A percentile compares a stretch with the other conserved stretches of the same genome.
phyloP scores from a whole-genome alignment of 345 rosid species.

The Camelina neglecta region DNA sequence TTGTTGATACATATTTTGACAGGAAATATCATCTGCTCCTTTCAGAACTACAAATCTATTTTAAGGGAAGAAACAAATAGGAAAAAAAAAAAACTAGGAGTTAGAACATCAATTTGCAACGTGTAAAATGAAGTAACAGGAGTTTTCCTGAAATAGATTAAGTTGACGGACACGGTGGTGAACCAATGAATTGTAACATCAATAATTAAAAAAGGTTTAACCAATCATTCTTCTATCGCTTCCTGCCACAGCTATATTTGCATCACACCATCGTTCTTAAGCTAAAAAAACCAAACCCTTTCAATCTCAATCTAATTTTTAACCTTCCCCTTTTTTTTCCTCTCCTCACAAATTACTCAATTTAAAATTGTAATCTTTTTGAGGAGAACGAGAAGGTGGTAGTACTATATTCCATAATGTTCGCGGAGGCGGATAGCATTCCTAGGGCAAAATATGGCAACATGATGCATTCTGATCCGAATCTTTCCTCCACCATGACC shows the following conservation, averaged over 20 bases:
- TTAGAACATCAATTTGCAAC: conserved; percentile 9
- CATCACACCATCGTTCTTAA: conserved; percentile 33
- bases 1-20: conserved; percentile 3
- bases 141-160: conserved; percentile 22
- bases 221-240: conserved; percentile 24
- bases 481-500: conserved; percentile 45
- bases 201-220: conserved; percentile 8
- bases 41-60: conserved; percentile 28
- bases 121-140: conserved; percentile 21
- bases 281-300: conserved; percentile 24
- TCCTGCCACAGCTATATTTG: conserved; percentile 42
- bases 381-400: conserved; percentile 6
- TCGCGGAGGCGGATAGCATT: conserved; percentile 46
- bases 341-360: conserved; percentile 7
- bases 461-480: conserved; percentile 51
- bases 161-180: conserved; percentile 24
- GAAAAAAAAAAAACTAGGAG: conserved; percentile 3
- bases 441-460: conserved; percentile 41
- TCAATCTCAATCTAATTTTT: conserved; percentile 11
- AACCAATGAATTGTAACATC: conserved; percentile 30
- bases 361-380: background rate
- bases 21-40: conserved; percentile 6
- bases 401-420: conserved; percentile 34
- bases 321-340: background rate
- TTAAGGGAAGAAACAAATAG: conserved; percentile 34